Evolutionary conservation across 345 rosid genomes (phyloP).

Genomic region (Mangifera indica): DNA sequence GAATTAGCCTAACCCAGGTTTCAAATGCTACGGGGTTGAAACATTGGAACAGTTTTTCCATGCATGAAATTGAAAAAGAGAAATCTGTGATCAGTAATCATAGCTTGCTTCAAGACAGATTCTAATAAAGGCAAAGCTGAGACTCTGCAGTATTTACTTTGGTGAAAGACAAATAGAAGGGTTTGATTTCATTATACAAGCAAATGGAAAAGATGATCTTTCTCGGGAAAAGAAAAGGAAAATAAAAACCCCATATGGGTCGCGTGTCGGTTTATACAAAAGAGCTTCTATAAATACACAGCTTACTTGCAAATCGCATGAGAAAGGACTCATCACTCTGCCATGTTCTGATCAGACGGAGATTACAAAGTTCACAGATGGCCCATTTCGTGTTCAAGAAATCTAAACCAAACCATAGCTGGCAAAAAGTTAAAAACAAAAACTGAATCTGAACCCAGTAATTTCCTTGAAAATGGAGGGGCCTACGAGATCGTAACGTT

Average conservation of each 20-base stretch:
- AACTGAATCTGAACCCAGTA: not conserved
- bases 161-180: not conserved
- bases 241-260: no score
- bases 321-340: not conserved
- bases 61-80: not conserved
- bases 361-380: not conserved
- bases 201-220: conserved; percentile 1
- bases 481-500: conserved; percentile 2
- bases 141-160: not conserved
- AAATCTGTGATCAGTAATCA: not conserved
- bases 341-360: not conserved
- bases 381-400: not conserved
- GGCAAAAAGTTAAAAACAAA: not conserved
- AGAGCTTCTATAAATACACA: not conserved
- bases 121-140: not conserved
- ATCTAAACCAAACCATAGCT: not conserved
- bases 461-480: conserved; percentile 1
- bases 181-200: not conserved
- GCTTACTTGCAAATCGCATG: not conserved
- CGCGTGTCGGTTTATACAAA: conserved; percentile 12
- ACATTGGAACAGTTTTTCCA: not conserved
- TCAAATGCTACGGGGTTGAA: not conserved
- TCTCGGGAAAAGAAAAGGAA: not conserved
- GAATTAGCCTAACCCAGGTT: not conserved
- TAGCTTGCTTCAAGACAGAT: not conserved